Evolutionary conservation across 2,329 filamentous ascomycete species (phyloP), one percentile per base, ranked within the genome.

Genomic region (Neofusicoccum umdonicola): DNA sequence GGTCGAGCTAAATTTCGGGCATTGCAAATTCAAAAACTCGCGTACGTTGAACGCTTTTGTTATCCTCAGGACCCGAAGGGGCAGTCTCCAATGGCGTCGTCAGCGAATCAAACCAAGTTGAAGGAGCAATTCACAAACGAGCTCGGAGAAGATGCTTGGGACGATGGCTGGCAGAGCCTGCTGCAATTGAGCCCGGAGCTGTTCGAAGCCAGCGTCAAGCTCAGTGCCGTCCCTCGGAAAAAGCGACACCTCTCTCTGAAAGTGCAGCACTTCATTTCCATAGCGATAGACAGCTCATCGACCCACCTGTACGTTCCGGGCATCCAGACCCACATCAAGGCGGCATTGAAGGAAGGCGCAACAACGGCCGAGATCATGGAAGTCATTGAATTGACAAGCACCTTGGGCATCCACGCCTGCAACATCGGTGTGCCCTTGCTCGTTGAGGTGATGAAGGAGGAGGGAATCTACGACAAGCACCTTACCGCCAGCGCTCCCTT

Each of bases 391-490:
- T 66, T 83, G 17, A 78, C 78, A 1, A 75, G 72, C 60, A 80
- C 79, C 1, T 68, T 83, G 6, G 81, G 81, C 0, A 82, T 83
- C 11, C 81, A 83, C 65, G 79, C 81, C 1, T 80, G 77, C 65
- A 82, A 80, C 50, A 78, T 82, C 15, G 81, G 81, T 0, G 78
- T 82, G 0, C 81, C 81, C 0, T 68, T 83, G 3, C 71, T 84
- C 0, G 75, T 79, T 6, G 80, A 84, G 63, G 80, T 83, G 0
- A 70, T 83, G 63, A 76, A 76, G 62, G 82, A 83, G 63, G 77
- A 77, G 56, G 78, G 79, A 0, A 74, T 77, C 39, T 66, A 69
- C n/a, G 60, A 72, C 8, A 17, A 17, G 19, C 52, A 57, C 22
- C 52, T 22, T 5, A 58, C 54, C 2, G 54, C 54, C 1, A 41